phyloP scores from a whole-genome alignment of 495 filamentous ascomycete genomes.

The Penicillium paradoxum region DNA sequence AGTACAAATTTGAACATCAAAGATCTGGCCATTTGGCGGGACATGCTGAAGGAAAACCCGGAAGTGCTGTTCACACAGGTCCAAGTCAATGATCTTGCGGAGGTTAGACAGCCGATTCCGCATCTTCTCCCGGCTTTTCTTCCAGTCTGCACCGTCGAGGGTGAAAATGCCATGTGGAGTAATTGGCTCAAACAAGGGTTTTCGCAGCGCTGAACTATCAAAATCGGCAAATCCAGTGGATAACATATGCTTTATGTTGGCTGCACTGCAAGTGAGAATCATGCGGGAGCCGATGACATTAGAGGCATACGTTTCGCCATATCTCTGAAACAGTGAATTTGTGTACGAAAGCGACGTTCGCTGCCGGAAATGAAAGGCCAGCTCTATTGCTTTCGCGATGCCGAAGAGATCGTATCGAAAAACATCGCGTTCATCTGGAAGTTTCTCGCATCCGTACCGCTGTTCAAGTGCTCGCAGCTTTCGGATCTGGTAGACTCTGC shows the following conservation, averaged over 20 bases:
- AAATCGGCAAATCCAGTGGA: slow-evolving; percentile 13
- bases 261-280: slow-evolving; percentile 13
- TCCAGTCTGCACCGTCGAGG: slow-evolving; percentile 16
- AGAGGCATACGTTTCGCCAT: slow-evolving; percentile 16
- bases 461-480: background rate
- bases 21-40: slow-evolving; percentile 3
- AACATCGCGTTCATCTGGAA: background rate
- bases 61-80: slow-evolving; percentile 7
- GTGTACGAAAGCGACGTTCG: slow-evolving; percentile 9
- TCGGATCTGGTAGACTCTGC: too few species aligned
- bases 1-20: slow-evolving; percentile 10
- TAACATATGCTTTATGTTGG: slow-evolving; percentile 16
- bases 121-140: slow-evolving; percentile 7
- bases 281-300: slow-evolving; percentile 10
- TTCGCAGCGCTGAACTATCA: slow-evolving; percentile 14
- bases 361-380: background rate
- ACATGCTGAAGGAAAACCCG: background rate
- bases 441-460: background rate
- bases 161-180: slow-evolving; percentile 21
- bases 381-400: background rate
- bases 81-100: slow-evolving; percentile 9
- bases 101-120: slow-evolving; percentile 11
- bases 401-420: background rate
- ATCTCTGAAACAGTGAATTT: slow-evolving; percentile 8
- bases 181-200: slow-evolving; percentile 12